Percentiles rank a stretch among this genome's conserved stretches.
Evolutionary conservation across 805 yeast species (phyloP).

Genomic region (Ogataea ganodermae): DNA sequence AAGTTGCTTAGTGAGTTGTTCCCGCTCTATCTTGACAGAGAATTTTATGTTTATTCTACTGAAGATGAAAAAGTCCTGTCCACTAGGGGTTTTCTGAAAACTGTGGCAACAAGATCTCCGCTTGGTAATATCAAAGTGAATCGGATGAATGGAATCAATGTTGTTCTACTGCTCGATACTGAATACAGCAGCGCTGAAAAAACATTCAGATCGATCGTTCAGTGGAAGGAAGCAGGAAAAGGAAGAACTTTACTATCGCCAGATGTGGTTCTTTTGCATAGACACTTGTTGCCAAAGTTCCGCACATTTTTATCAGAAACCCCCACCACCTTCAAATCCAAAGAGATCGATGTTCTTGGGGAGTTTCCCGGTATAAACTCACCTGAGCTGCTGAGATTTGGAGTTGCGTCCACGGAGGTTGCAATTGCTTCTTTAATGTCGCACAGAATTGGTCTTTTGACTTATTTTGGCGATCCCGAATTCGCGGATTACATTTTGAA

Average conservation of each 20-base stretch:
- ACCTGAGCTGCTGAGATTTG: constrained; percentile 2
- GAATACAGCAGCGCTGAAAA: constrained; percentile 1
- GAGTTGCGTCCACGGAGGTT: constrained; percentile 10
- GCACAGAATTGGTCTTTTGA: constrained; percentile 5
- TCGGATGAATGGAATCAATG: constrained; percentile 10
- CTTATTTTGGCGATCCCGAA: constrained; percentile 9
- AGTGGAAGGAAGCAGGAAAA: constrained; percentile 6
- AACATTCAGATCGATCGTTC: neutral
- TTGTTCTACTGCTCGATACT: constrained; percentile 8
- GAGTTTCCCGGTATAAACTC: constrained; percentile 7
- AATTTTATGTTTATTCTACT: constrained; percentile 6
- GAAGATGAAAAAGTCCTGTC: constrained; percentile 2
- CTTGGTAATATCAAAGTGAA: constrained; percentile 3
- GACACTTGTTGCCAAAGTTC: constrained; percentile 1
- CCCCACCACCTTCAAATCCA: neutral
- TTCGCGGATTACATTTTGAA: constrained; percentile 13
- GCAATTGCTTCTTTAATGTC: constrained; percentile 9
- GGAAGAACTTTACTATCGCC: constrained; percentile 10
- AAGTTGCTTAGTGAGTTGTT: constrained; percentile 3
- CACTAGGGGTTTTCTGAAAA: constrained; percentile 6
- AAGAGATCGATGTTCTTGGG: constrained; percentile 1
- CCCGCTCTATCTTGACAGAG: constrained; percentile 10
- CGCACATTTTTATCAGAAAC: neutral
- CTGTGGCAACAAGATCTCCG: constrained; percentile 8
- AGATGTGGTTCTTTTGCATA: constrained; percentile 8